These are phyloP conservation scores for Leptodermis oblonga DNA, from an alignment of 257 asterid genomes.

Conservation along the genomic window DNA sequence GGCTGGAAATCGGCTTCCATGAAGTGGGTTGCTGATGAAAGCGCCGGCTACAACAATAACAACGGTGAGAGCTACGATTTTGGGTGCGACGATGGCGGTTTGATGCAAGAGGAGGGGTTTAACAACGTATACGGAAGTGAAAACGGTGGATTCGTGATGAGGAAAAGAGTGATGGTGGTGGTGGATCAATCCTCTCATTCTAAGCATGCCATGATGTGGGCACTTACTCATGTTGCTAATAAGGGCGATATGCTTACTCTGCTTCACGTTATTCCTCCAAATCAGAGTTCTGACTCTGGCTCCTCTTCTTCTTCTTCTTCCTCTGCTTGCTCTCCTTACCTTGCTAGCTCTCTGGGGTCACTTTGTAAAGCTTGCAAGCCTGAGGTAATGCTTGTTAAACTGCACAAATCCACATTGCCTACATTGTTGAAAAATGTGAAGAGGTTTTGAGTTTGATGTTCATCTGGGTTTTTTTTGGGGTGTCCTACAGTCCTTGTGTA, in stretches of 20 bases:
- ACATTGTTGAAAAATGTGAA: neutral
- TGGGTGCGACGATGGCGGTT: slow-evolving; percentile 5
- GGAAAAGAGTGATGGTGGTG: slow-evolving; percentile 91
- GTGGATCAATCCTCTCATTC: slow-evolving; percentile 70
- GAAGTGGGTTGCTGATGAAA: slow-evolving; percentile 58
- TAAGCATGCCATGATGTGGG: slow-evolving; percentile 95
- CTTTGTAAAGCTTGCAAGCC: slow-evolving; percentile 88
- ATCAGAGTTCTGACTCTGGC: slow-evolving; percentile 21
- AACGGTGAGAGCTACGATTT: slow-evolving; percentile 1
- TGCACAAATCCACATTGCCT: neutral
- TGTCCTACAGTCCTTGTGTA: too few relatives aligned
- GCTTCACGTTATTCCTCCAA: slow-evolving; percentile 55
- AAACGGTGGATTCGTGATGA: slow-evolving; percentile 41
- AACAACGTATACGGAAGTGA: slow-evolving; percentile 19
- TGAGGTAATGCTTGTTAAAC: slow-evolving; percentile 40
- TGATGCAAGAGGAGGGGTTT: slow-evolving; percentile 46
- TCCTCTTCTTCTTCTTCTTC: slow-evolving; percentile 25
- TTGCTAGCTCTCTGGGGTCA: slow-evolving; percentile 68
- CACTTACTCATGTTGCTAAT: slow-evolving; percentile 75
- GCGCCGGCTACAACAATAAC: neutral
- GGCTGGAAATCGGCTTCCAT: slow-evolving; percentile 59
- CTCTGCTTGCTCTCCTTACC: slow-evolving; percentile 39
- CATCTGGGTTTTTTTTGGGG: neutral
- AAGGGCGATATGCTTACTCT: slow-evolving; percentile 79
- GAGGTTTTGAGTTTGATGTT: neutral